Evolutionary conservation across 257 asterid genomes (phyloP).

Genomic region (Capsicum rhomboideum): DNA sequence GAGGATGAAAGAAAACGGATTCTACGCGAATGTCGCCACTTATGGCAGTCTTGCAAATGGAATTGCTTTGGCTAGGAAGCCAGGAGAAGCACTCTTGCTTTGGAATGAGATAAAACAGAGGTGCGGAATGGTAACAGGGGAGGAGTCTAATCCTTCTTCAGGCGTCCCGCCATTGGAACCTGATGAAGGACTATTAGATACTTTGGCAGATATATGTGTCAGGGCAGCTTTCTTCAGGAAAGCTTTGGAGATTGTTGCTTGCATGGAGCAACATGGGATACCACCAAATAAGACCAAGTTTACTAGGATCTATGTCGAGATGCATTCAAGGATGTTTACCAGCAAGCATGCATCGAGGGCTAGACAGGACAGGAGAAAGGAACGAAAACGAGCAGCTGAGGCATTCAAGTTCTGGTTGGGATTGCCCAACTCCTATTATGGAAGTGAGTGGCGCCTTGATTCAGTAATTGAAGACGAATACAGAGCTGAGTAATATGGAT

Average conservation of each 20-base stretch:
- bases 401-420: slow-evolving; percentile 99
- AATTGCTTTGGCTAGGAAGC: slow-evolving; percentile 79
- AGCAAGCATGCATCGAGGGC: slow-evolving; percentile 99
- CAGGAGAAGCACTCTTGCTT: slow-evolving; percentile 89
- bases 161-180: slow-evolving; percentile 49
- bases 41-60: slow-evolving; percentile 91
- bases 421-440: slow-evolving; percentile 81
- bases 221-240: slow-evolving; percentile 89
- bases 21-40: slow-evolving; percentile 68
- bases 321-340: slow-evolving; percentile 98
- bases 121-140: slow-evolving; percentile 35
- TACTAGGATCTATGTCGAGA: slow-evolving; percentile 85
- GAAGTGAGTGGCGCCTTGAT: slow-evolving; percentile 78
- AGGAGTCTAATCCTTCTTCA: slow-evolving; percentile 19
- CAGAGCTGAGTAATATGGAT: slow-evolving; percentile 4
- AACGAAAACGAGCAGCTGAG: slow-evolving; percentile 91
- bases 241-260: slow-evolving; percentile 87
- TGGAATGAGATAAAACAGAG: slow-evolving; percentile 92
- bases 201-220: slow-evolving; percentile 88
- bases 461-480: slow-evolving; percentile 39
- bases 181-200: slow-evolving; percentile 83
- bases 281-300: slow-evolving; percentile 85
- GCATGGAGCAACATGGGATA: slow-evolving; percentile 87
- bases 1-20: slow-evolving; percentile 64
- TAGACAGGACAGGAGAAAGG: slow-evolving; percentile 75